Conservation (phyloP, 768 basidiomycete species). For the Mycena metata region DNA sequence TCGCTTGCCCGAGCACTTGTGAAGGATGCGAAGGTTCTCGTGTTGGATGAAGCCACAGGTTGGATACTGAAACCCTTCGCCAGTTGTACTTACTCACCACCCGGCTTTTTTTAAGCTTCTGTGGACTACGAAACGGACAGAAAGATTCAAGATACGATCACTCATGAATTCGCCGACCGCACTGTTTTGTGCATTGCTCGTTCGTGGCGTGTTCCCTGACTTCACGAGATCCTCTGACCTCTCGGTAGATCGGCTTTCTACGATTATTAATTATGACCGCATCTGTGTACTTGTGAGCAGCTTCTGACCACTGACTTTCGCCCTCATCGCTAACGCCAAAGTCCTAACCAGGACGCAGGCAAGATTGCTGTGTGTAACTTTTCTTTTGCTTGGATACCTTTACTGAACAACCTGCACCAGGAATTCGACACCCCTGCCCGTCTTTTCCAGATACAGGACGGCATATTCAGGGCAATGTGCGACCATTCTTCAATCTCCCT, state of each 20-base stretch:
- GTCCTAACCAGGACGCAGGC: conserved; percentile 85
- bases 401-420: conserved; percentile 43
- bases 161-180: conserved; percentile 83
- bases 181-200: conserved; percentile 92
- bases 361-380: conserved; percentile 70
- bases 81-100: not conserved
- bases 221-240: conserved; percentile 1
- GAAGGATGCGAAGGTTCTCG: conserved; percentile 85
- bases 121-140: conserved; percentile 92
- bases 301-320: no score
- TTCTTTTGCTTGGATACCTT: not conserved
- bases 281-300: conserved; percentile 94
- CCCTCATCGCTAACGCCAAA: no score
- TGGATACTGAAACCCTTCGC: not conserved
- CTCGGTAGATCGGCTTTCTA: conserved; percentile 79
- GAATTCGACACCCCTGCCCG: conserved; percentile 87
- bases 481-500: conserved; percentile 82
- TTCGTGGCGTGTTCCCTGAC: conserved; percentile 53
- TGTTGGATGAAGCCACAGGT: conserved; percentile 93
- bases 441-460: conserved; percentile 67
- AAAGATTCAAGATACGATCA: conserved; percentile 93
- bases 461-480: conserved; percentile 91
- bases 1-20: conserved; percentile 92
- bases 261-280: conserved; percentile 90
- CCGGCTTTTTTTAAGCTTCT: conserved; percentile 63